Base-by-base conservation (phyloP, 2,329 filamentous ascomycete species). In the Epichloe uncinata region DNA sequence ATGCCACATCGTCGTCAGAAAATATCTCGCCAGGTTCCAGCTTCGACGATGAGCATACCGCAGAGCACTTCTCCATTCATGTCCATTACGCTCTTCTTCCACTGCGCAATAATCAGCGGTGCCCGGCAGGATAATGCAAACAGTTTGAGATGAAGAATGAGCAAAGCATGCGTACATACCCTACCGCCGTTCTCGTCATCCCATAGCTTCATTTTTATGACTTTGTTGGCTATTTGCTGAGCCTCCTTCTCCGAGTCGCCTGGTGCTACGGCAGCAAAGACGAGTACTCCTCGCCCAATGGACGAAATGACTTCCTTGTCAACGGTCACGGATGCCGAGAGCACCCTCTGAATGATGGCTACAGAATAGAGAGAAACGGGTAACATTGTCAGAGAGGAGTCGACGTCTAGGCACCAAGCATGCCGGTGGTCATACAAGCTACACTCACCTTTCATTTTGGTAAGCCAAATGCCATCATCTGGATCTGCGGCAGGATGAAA, bases 291-390 rank as follows among this genome's bases (percentile, higher is more conserved):
- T 67, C 84, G 87, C 52, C 88, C 87, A 60, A 98, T 97, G 3
- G 85, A 86, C 1, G 93, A 97, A 43, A 98, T 79, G 33, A 95
- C 71, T 63, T 95, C 77, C 62, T 87, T 85, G 63, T 98, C 90
- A 48, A 98, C 91, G 1, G 89, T 93, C 59, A 98, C 93, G 7
- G 91, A 96, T 53, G 91, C 91, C 42, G 90, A 97, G 53, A 95
- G 81, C 47, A 98, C 93, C 56, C 93, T 81, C 69, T 98, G 93
- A 48, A 97, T 72, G 53, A 98, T 87, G 49, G 89, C 93, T 96
- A 61, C 48, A 52, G 52, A 34, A 20, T 9, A 33, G 8, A 38
- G 9, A 40, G 20, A 13, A 43, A 18, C 13, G 4, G 7, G 20
- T 3, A 5, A 20, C 8, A 22, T 44, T 9, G 16, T 42, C 33